These are phyloP conservation scores for Cardamine occulta DNA, from an alignment of 345 rosid genomes.

Conservation along the genomic window DNA sequence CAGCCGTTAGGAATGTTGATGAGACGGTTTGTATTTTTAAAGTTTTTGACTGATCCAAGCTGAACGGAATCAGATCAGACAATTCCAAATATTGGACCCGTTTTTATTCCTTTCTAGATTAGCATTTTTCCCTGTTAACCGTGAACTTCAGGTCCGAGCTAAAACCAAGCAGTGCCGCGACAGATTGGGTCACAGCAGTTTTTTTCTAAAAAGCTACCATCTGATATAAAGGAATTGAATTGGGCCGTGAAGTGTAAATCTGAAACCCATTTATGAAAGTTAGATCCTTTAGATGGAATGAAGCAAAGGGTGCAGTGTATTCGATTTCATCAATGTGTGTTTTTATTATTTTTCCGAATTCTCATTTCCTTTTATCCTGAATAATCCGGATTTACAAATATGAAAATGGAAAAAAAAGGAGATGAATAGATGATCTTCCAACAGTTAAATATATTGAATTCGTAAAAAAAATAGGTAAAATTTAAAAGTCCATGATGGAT, in stretches of 20 bases:
- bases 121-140: neutral
- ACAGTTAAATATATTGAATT: neutral
- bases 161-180: neutral
- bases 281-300: neutral
- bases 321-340: neutral
- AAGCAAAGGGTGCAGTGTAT: neutral
- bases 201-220: neutral
- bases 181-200: neutral
- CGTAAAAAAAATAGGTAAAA: neutral
- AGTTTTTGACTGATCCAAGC: neutral
- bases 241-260: constrained; percentile 24
- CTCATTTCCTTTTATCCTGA: neutral
- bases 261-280: constrained; percentile 21
- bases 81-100: neutral
- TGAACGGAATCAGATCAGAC: neutral
- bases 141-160: neutral
- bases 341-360: neutral
- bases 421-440: too few species aligned
- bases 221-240: neutral
- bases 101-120: neutral
- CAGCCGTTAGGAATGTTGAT: neutral
- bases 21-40: neutral
- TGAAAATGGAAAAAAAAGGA: neutral
- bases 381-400: neutral
- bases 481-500: neutral